Conservation (phyloP, 371 early-diverging fungal genomes). For the Syncephalastrum contaminatum region DNA sequence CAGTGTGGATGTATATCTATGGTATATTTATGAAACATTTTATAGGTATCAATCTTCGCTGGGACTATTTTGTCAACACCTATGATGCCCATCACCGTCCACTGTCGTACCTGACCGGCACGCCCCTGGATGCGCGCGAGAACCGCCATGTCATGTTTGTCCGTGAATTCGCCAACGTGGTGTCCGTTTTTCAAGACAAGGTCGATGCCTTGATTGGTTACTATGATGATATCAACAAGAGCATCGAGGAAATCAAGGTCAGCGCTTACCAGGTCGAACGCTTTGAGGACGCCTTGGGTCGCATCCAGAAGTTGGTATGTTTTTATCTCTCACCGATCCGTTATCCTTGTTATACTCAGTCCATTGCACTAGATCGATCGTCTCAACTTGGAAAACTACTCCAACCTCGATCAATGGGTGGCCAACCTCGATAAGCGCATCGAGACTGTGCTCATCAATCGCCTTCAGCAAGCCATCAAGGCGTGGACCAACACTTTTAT, state of each 20-base stretch:
- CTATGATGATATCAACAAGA: constrained; percentile 76
- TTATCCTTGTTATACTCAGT: constrained; percentile 1
- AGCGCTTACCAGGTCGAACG: constrained; percentile 74
- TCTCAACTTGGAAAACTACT: constrained; percentile 90
- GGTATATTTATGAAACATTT: neutral
- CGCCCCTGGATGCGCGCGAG: constrained; percentile 65
- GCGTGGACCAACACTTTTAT: constrained; percentile 76
- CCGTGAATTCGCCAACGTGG: constrained; percentile 87
- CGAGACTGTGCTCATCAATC: constrained; percentile 74
- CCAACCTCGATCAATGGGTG: constrained; percentile 93
- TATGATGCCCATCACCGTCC: constrained; percentile 63
- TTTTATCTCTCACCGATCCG: neutral
- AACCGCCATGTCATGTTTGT: constrained; percentile 93
- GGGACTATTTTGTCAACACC: constrained; percentile 96
- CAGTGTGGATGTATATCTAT: neutral
- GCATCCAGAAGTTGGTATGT: constrained; percentile 79
- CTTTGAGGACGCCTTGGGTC: constrained; percentile 70
- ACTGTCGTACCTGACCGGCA: constrained; percentile 48
- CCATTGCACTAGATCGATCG: constrained; percentile 67
- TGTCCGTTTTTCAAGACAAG: constrained; percentile 95
- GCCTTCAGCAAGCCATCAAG: constrained; percentile 80
- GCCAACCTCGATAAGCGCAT: constrained; percentile 78
- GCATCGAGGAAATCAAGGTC: constrained; percentile 79
- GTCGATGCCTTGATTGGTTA: constrained; percentile 80
- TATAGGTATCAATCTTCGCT: constrained; percentile 69